Evolutionary conservation across 2,329 filamentous ascomycete species (phyloP).

Genomic region (Colletotrichum sp.): DNA sequence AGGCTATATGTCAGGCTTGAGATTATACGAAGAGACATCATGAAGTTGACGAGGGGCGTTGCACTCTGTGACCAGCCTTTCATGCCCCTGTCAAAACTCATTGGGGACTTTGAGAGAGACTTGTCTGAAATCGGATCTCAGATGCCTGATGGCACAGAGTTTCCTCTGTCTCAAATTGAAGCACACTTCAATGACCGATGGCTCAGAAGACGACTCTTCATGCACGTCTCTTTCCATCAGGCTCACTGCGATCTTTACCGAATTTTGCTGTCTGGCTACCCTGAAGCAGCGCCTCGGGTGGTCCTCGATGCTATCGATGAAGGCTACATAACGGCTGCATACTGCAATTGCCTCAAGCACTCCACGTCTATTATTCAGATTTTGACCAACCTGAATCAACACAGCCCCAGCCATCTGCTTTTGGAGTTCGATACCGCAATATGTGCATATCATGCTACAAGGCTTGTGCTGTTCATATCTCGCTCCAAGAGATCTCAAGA

Average conservation of each 20-base stretch:
- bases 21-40: slow-evolving; percentile 26
- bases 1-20: slow-evolving; percentile 25
- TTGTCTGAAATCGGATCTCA: slow-evolving; percentile 17
- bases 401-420: slow-evolving; percentile 27
- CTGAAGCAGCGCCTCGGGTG: slow-evolving; percentile 39
- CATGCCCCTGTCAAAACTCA: slow-evolving; percentile 21
- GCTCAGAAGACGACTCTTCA: slow-evolving; percentile 29
- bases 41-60: slow-evolving; percentile 26
- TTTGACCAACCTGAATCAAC: slow-evolving; percentile 30
- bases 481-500: slow-evolving; percentile 17
- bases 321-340: slow-evolving; percentile 32
- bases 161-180: slow-evolving; percentile 10
- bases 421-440: slow-evolving; percentile 47
- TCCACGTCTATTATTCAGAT: slow-evolving; percentile 42
- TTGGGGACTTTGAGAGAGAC: slow-evolving; percentile 23
- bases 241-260: slow-evolving; percentile 49
- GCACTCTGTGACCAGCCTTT: slow-evolving; percentile 25
- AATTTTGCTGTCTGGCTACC: slow-evolving; percentile 43
- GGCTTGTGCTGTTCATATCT: slow-evolving; percentile 35
- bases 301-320: slow-evolving; percentile 31
- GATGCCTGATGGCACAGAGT: slow-evolving; percentile 21
- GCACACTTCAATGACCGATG: slow-evolving; percentile 19
- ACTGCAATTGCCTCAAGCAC: slow-evolving; percentile 38
- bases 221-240: slow-evolving; percentile 44
- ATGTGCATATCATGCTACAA: slow-evolving; percentile 45